Conservation (phyloP, 1,139 yeast genomes). For the Blastobotrys capitulatus region DNA sequence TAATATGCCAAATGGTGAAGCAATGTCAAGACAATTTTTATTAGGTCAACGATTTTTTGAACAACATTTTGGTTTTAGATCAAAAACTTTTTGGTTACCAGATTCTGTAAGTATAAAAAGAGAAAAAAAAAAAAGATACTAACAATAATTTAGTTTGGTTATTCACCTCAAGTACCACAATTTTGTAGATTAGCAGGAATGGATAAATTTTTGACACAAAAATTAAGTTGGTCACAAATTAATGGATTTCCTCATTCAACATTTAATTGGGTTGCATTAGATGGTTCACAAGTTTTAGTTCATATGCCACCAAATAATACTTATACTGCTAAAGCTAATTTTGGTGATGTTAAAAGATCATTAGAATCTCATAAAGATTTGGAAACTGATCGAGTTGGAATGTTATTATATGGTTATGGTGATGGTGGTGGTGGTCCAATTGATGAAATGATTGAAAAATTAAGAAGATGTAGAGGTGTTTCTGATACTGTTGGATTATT, state of each 20-base stretch:
- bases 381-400: conserved; percentile 66
- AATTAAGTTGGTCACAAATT: conserved; percentile 92
- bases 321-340: conserved; percentile 86
- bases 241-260: conserved; percentile 84
- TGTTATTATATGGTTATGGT: conserved; percentile 84
- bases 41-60: conserved; percentile 84
- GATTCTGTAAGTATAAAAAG: conserved; percentile 47
- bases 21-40: conserved; percentile 79
- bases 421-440: conserved; percentile 99
- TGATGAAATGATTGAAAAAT: conserved; percentile 85
- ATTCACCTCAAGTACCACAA: conserved; percentile 92
- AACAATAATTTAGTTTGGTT: conserved; percentile 52
- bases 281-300: conserved; percentile 85
- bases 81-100: conserved; percentile 87
- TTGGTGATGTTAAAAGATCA: conserved; percentile 85
- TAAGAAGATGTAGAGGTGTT: conserved; percentile 85
- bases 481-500: conserved; percentile 71
- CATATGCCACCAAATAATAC: conserved; percentile 99
- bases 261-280: conserved; percentile 92
- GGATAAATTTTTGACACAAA: conserved; percentile 83
- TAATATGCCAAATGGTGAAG: conserved; percentile 88
- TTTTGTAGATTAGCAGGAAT: conserved; percentile 81
- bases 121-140: background rate
- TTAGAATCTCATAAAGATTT: conserved; percentile 76
- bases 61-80: conserved; percentile 68